These are phyloP conservation scores for Echites panduratus DNA, from an alignment of 257 asterid species.

Conservation along the genomic window DNA sequence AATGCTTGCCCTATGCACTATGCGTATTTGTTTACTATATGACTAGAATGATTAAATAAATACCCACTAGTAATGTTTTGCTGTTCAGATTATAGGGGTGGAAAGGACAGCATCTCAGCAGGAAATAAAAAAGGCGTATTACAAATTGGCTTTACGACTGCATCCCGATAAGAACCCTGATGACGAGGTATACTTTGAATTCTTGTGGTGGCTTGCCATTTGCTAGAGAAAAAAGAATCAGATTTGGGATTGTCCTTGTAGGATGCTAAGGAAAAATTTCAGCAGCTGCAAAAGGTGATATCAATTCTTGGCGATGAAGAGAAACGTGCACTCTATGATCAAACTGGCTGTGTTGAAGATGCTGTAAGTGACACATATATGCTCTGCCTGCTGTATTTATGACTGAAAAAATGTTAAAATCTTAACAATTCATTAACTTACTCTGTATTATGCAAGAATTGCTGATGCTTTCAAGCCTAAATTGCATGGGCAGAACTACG, in stretches of 20 bases:
- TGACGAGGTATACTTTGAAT: constrained; percentile 51
- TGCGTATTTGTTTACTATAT: background rate
- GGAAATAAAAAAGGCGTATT: constrained; percentile 75
- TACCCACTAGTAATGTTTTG: constrained; percentile 10
- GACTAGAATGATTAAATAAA: constrained; percentile 3
- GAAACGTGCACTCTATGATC: constrained; percentile 88
- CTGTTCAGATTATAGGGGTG: constrained; percentile 67
- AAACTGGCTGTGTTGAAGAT: constrained; percentile 95
- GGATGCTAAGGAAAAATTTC: constrained; percentile 97
- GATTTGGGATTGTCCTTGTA: constrained; percentile 16
- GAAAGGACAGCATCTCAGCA: constrained; percentile 71
- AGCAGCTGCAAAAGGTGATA: constrained; percentile 89
- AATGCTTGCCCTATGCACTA: background rate
- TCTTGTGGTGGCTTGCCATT: background rate
- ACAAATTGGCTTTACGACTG: constrained; percentile 77
- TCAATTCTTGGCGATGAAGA: constrained; percentile 88
- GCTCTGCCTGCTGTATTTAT: constrained; percentile 9
- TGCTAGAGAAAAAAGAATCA: background rate
- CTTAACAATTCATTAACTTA: background rate
- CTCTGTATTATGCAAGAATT: background rate
- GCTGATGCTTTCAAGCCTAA: background rate
- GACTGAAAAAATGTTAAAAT: background rate
- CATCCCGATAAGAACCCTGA: constrained; percentile 95
- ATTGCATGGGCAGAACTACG: background rate
- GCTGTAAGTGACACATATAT: constrained; percentile 52